Conservation (phyloP, 768 basidiomycete genomes). For the Austroboletus eburneus region DNA sequence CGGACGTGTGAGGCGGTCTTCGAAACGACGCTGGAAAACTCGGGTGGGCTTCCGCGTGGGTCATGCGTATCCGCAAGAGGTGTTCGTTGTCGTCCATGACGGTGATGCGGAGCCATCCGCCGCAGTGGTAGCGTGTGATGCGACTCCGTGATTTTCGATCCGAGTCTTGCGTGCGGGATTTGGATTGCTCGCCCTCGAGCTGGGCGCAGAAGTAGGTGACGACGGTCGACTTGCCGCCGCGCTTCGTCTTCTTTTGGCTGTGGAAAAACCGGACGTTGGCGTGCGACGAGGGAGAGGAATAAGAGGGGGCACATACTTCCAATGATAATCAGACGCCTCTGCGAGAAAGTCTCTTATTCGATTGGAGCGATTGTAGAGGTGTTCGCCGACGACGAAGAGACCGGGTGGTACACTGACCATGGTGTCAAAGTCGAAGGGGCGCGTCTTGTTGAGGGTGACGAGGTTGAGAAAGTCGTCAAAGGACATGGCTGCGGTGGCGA, state of each 20-base stretch:
- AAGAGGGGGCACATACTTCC: conserved; percentile 25
- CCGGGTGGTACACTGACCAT: conserved; percentile 33
- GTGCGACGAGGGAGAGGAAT: neutral
- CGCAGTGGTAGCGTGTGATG: conserved; percentile 33
- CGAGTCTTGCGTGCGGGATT: conserved; percentile 30
- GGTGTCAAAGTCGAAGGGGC: conserved; percentile 33
- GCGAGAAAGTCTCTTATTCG: conserved; percentile 32
- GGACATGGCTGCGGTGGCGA: conserved; percentile 33
- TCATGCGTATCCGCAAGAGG: conserved; percentile 34
- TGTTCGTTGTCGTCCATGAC: conserved; percentile 35
- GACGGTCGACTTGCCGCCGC: conserved; percentile 33
- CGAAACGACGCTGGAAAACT: conserved; percentile 32
- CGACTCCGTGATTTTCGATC: conserved; percentile 34
- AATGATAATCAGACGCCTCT: conserved; percentile 34
- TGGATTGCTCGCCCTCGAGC: conserved; percentile 33
- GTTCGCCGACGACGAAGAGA: conserved; percentile 30
- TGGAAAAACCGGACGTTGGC: neutral
- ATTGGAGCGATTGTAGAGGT: conserved; percentile 34
- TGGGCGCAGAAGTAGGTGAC: conserved; percentile 35
- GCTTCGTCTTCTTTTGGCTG: conserved; percentile 34
- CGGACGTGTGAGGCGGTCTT: conserved; percentile 30
- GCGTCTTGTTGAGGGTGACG: conserved; percentile 29
- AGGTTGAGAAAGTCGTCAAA: conserved; percentile 33
- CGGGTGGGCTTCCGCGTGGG: conserved; percentile 32
- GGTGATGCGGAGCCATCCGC: conserved; percentile 34